Percentiles rank a stretch among this genome's conserved stretches.
Conservation (phyloP, 495 filamentous ascomycete genomes). For the Amniculicola lignicola region DNA sequence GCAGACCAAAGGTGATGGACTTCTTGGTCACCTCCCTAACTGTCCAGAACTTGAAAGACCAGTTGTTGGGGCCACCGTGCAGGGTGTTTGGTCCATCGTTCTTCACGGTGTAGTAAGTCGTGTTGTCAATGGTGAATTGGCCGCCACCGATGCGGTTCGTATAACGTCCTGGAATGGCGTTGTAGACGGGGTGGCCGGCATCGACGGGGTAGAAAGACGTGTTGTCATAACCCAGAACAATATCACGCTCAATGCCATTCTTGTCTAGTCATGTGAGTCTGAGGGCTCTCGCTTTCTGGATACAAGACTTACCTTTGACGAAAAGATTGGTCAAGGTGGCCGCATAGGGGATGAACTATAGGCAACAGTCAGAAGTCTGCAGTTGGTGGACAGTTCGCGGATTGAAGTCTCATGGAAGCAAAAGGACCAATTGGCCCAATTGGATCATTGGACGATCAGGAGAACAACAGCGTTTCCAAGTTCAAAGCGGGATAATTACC, state of each 20-base stretch:
- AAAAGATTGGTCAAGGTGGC: conserved; percentile 57
- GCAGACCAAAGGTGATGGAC: conserved; percentile 29
- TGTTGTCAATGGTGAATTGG: conserved; percentile 51
- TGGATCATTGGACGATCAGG: background rate
- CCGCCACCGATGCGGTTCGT: conserved; percentile 57
- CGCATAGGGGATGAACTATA: conserved; percentile 55
- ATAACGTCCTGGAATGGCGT: conserved; percentile 47
- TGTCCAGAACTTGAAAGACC: conserved; percentile 46
- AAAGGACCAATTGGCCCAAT: background rate
- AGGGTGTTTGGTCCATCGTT: conserved; percentile 60
- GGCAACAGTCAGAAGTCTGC: background rate
- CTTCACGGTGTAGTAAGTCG: conserved; percentile 48
- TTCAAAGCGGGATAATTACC: conserved; percentile 35
- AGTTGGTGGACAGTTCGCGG: background rate
- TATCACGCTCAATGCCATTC: conserved; percentile 52
- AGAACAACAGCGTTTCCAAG: too few species aligned
- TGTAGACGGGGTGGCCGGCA: conserved; percentile 31
- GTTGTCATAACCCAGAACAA: conserved; percentile 55
- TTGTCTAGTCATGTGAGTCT: conserved; percentile 41
- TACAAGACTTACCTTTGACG: conserved; percentile 40
- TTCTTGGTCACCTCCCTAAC: conserved; percentile 17
- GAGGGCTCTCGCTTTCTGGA: background rate
- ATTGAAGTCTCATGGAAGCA: background rate
- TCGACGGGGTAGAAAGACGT: conserved; percentile 46
- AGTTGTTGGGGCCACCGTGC: conserved; percentile 60